Evolutionary conservation across 768 basidiomycete genomes (phyloP).

Genomic region (Glaciozyma martinii): DNA sequence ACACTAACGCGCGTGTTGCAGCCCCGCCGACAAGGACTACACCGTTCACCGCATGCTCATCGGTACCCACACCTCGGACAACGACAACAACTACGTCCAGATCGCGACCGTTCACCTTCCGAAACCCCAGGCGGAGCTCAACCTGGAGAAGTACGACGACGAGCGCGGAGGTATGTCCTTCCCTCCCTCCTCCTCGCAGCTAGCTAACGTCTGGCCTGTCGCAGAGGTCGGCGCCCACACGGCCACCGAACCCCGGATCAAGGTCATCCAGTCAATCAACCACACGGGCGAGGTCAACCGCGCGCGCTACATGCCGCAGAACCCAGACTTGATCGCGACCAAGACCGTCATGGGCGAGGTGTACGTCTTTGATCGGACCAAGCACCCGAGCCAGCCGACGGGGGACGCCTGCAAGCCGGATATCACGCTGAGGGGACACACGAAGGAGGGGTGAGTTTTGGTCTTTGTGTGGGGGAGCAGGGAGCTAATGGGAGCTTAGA

Average conservation of each 20-base stretch:
- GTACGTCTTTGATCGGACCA: conserved; percentile 90
- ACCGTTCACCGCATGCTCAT: conserved; percentile 87
- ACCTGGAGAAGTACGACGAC: conserved; percentile 73
- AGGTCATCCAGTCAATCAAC: conserved; percentile 84
- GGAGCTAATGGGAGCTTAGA: conserved; percentile 41
- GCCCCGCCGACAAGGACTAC: conserved; percentile 85
- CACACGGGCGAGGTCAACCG: conserved; percentile 93
- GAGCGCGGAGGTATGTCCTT: conserved; percentile 59
- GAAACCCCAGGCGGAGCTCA: conserved; percentile 72
- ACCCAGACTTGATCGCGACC: conserved; percentile 91
- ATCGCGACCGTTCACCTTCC: conserved; percentile 92
- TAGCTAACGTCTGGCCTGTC: not conserved
- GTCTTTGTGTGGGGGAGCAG: not conserved
- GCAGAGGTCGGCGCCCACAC: conserved; percentile 83
- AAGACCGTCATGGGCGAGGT: conserved; percentile 87
- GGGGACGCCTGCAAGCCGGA: conserved; percentile 74
- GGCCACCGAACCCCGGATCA: conserved; percentile 73
- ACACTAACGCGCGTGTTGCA: conserved; percentile 38
- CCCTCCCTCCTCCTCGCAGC: not conserved
- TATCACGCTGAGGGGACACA: conserved; percentile 81
- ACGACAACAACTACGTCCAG: conserved; percentile 87
- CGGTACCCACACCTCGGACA: conserved; percentile 93
- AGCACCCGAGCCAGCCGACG: conserved; percentile 87
- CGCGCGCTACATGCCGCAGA: conserved; percentile 98
- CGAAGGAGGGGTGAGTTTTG: conserved; percentile 71